phyloP scores from a whole-genome alignment of 345 rosid genomes.

The Microcos paniculata region DNA sequence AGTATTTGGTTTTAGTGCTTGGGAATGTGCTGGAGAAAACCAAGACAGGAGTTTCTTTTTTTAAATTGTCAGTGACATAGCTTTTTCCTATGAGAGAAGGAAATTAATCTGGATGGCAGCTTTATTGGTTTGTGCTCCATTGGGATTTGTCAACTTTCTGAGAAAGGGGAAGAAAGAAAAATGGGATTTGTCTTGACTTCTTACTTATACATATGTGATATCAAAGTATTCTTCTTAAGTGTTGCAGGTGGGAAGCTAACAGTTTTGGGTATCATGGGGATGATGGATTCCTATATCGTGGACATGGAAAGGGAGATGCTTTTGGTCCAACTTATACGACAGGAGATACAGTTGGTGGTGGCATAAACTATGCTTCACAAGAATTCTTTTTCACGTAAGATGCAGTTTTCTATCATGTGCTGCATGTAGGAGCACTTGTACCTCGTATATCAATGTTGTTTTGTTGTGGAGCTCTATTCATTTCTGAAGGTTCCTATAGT shows the following conservation, averaged over 20 bases:
- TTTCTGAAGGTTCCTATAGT: conserved; percentile 17
- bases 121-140: neutral
- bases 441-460: neutral
- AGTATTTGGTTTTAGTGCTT: neutral
- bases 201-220: neutral
- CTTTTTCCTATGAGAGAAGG: neutral
- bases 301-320: conserved; percentile 70
- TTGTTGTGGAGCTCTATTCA: neutral
- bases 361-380: conserved; percentile 83
- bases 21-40: neutral
- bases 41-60: neutral
- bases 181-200: neutral
- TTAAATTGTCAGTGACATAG: neutral
- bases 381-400: conserved; percentile 97
- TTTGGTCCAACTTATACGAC: conserved; percentile 84
- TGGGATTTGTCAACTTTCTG: neutral
- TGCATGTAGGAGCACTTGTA: conserved; percentile 1
- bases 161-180: neutral
- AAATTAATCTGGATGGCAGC: neutral
- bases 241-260: conserved; percentile 86
- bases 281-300: conserved; percentile 78
- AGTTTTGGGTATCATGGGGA: conserved; percentile 98
- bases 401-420: conserved; percentile 20
- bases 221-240: neutral
- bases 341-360: conserved; percentile 85